A percentile compares a stretch with the other conserved stretches of the same genome.
Evolutionary conservation across 73 alveolate species (phyloP).

Genomic region (Blepharisma stoltei): DNA sequence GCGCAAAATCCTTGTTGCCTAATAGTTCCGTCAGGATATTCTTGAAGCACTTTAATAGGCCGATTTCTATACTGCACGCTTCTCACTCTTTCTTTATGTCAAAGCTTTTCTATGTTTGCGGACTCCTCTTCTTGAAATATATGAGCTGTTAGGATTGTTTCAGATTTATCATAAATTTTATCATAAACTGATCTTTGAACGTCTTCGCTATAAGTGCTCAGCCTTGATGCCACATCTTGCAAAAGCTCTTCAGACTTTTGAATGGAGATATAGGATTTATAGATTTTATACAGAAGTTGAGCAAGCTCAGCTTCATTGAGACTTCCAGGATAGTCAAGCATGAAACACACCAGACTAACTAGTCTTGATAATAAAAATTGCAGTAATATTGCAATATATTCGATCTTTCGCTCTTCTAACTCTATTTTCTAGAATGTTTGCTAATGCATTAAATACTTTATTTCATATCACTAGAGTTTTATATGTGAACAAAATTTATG

Average conservation of each 20-base stretch:
- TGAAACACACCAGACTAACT: no score
- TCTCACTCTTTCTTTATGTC: conserved; percentile 27
- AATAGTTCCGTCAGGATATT: neutral
- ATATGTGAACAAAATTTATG: no score
- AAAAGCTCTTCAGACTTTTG: neutral
- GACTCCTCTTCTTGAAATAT: conserved; percentile 6
- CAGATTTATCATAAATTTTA: conserved; percentile 9
- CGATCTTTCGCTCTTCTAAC: no score
- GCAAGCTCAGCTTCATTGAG: neutral
- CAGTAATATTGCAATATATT: no score
- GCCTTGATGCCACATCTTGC: neutral
- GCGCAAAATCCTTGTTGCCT: conserved; percentile 16
- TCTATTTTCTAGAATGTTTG: no score
- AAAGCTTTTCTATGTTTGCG: neutral
- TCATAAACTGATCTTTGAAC: conserved; percentile 20
- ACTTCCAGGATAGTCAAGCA: no score
- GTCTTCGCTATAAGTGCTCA: conserved; percentile 5
- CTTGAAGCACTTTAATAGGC: conserved; percentile 7
- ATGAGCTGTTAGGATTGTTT: conserved; percentile 23
- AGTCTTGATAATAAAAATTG: no score
- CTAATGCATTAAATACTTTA: no score
- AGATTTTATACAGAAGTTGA: neutral
- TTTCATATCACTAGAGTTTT: no score
- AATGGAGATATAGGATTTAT: neutral
- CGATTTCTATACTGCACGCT: conserved; percentile 1